phyloP scores from a whole-genome alignment of 352 stramenopile species.

The Phytophthora hibernalis region DNA sequence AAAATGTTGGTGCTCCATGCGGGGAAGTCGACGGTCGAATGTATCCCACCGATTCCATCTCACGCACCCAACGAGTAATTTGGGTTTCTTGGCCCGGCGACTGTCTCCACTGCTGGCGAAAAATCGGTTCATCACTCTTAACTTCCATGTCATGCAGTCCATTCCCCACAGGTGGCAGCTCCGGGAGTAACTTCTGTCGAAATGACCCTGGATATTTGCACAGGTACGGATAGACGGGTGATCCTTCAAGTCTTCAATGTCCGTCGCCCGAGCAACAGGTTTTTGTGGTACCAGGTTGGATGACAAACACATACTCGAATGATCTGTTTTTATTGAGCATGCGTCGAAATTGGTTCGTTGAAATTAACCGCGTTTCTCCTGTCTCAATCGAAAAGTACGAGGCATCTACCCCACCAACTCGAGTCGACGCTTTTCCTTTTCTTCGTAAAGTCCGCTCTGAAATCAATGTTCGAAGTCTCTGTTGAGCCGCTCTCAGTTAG shows the following conservation, averaged over 20 bases:
- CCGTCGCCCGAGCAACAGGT: too few species aligned
- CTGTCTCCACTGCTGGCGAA: background rate
- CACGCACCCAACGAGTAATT: background rate
- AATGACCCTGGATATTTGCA: too few species aligned
- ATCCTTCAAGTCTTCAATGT: too few species aligned
- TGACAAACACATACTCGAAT: too few species aligned
- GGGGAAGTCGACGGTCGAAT: slow-evolving; percentile 7
- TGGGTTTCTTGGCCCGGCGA: background rate
- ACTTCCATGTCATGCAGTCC: background rate
- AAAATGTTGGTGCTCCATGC: slow-evolving; percentile 29
- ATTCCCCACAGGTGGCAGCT: slow-evolving; percentile 2
- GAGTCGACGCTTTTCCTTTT: background rate
- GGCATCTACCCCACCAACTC: background rate
- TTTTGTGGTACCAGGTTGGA: too few species aligned
- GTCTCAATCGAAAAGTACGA: too few species aligned
- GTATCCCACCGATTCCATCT: background rate
- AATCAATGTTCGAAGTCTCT: background rate
- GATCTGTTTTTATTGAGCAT: too few species aligned
- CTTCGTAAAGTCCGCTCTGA: background rate
- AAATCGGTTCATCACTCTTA: background rate
- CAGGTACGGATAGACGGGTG: too few species aligned
- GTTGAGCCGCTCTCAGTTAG: background rate
- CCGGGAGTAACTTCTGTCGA: background rate
- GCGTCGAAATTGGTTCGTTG: too few species aligned
- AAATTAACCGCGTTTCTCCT: too few species aligned